Conservation (phyloP, 2,329 filamentous ascomycete genomes). For the Decorospora gaudefroyi region DNA sequence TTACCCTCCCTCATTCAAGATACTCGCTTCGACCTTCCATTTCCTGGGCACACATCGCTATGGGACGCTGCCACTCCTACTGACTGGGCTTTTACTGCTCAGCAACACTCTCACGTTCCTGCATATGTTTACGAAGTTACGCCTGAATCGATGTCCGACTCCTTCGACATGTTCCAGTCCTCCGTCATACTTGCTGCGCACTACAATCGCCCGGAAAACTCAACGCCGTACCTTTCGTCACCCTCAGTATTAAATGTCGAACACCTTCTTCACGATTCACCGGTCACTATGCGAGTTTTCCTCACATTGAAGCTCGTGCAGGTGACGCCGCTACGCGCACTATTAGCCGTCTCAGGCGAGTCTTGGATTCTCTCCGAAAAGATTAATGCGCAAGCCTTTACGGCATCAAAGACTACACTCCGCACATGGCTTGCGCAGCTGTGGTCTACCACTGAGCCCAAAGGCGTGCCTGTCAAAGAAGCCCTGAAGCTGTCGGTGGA, state of each 20-base stretch:
- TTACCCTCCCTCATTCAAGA: constrained; percentile 23
- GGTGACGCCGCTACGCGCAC: constrained; percentile 47
- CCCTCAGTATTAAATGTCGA: constrained; percentile 24
- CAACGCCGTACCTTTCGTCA: constrained; percentile 19
- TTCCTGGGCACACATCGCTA: constrained; percentile 41
- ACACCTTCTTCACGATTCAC: constrained; percentile 31
- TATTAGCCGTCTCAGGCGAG: constrained; percentile 53
- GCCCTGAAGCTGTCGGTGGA: constrained; percentile 37
- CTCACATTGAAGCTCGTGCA: constrained; percentile 47
- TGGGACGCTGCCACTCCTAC: constrained; percentile 44
- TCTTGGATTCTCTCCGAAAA: constrained; percentile 54
- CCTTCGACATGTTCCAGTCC: constrained; percentile 45
- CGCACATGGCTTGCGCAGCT: constrained; percentile 45
- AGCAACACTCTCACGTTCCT: constrained; percentile 26
- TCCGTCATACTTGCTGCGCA: constrained; percentile 45
- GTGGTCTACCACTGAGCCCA: constrained; percentile 23
- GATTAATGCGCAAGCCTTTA: constrained; percentile 43
- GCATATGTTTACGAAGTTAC: constrained; percentile 34
- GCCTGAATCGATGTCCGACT: constrained; percentile 10
- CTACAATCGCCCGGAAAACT: constrained; percentile 31
- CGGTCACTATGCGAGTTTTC: constrained; percentile 35
- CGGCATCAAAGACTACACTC: constrained; percentile 38
- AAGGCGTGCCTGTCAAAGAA: constrained; percentile 24
- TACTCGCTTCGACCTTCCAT: constrained; percentile 44
- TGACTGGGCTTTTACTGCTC: constrained; percentile 31